phyloP scores from a whole-genome alignment of 805 yeast genomes.

The Lipomyces spencermartinsiae region DNA sequence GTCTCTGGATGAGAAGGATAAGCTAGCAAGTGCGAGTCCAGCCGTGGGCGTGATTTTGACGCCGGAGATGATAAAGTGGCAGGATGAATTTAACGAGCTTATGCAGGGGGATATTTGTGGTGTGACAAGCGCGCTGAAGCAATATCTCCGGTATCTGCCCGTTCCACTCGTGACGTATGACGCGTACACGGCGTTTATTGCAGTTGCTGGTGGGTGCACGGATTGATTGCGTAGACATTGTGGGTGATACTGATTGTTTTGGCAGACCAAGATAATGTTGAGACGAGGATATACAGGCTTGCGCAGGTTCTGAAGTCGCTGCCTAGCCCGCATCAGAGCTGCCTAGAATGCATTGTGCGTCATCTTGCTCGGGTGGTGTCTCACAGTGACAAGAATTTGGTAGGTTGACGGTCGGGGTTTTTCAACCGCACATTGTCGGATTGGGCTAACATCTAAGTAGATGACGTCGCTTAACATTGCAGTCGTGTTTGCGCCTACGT shows the following conservation, averaged over 20 bases:
- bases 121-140: slow-evolving; percentile 81
- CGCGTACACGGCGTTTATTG: slow-evolving; percentile 69
- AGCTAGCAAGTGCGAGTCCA: neutral
- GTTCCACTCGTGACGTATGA: slow-evolving; percentile 81
- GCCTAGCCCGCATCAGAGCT: slow-evolving; percentile 71
- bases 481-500: slow-evolving; percentile 93
- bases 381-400: slow-evolving; percentile 61
- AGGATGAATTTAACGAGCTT: slow-evolving; percentile 44
- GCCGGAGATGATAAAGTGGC: slow-evolving; percentile 16
- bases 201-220: slow-evolving; percentile 48
- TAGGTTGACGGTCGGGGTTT: slow-evolving; percentile 8
- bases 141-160: slow-evolving; percentile 83
- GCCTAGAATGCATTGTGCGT: slow-evolving; percentile 60
- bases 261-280: slow-evolving; percentile 30
- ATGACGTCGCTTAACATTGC: slow-evolving; percentile 86
- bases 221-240: slow-evolving; percentile 20
- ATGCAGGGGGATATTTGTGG: slow-evolving; percentile 79
- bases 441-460: neutral
- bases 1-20: slow-evolving; percentile 10
- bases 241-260: slow-evolving; percentile 22
- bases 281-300: slow-evolving; percentile 39
- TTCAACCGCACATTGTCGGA: too few species aligned
- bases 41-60: slow-evolving; percentile 4
- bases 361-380: slow-evolving; percentile 70
- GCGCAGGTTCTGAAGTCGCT: slow-evolving; percentile 53